Conservation (phyloP, 1,284 basidiomycete species). For the Polyporus tsugae region DNA sequence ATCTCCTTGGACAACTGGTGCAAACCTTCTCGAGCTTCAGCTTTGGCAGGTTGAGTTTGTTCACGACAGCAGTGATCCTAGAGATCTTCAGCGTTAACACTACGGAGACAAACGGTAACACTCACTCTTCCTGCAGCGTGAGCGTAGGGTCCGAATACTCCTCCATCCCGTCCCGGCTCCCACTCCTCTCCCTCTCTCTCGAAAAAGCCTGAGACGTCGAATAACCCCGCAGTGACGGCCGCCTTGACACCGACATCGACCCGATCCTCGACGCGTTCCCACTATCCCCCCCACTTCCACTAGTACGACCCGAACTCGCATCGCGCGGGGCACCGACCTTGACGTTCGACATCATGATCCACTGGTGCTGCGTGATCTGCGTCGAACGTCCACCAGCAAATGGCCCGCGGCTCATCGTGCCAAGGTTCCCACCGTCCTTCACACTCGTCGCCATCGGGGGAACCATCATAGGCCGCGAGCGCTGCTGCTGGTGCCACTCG, state of each 20-base stretch:
- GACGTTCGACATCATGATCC: slow-evolving; percentile 67
- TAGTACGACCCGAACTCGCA: slow-evolving; percentile 54
- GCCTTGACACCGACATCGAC: slow-evolving; percentile 39
- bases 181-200: slow-evolving; percentile 44
- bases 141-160: slow-evolving; percentile 59
- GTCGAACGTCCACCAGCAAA: slow-evolving; percentile 56
- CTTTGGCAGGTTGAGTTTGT: slow-evolving; percentile 73
- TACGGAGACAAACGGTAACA: slow-evolving; percentile 17
- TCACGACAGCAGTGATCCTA: slow-evolving; percentile 82
- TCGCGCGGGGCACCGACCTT: slow-evolving; percentile 61
- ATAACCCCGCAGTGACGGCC: slow-evolving; percentile 33
- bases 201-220: slow-evolving; percentile 28
- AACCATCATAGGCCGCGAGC: slow-evolving; percentile 20
- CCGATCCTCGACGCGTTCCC: slow-evolving; percentile 44
- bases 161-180: slow-evolving; percentile 50
- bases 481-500: slow-evolving; percentile 6
- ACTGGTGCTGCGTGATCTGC: slow-evolving; percentile 69
- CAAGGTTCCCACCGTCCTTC: slow-evolving; percentile 40
- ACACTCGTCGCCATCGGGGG: slow-evolving; percentile 22
- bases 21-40: slow-evolving; percentile 86
- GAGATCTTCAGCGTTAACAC: slow-evolving; percentile 3
- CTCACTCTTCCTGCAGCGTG: slow-evolving; percentile 83
- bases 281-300: slow-evolving; percentile 57
- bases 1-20: slow-evolving; percentile 19
- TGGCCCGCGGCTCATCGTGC: slow-evolving; percentile 67